A percentile compares a stretch with the other conserved stretches of the same genome.
phyloP scores from a whole-genome alignment of 2,329 filamentous ascomycete species.

The Botrytis fragariae region DNA sequence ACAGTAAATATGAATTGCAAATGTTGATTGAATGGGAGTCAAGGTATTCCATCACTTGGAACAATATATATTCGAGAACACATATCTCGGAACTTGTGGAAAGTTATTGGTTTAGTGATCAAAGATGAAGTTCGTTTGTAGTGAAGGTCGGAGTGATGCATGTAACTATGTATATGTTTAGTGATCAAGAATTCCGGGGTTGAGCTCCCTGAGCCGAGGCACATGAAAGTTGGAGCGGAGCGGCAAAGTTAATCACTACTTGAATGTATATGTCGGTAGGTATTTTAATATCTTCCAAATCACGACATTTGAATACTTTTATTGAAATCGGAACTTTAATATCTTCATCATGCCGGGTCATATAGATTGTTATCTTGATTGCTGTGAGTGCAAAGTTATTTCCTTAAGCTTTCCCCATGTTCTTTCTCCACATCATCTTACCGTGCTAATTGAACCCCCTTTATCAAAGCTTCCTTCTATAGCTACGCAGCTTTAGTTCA shows the following conservation, averaged over 20 bases:
- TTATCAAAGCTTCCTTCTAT: constrained; percentile 58
- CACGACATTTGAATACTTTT: not conserved
- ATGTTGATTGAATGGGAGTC: not conserved
- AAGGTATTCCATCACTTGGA: not conserved
- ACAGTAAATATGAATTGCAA: not conserved
- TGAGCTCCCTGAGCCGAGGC: constrained; percentile 10
- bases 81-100: not conserved
- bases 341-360: constrained; percentile 52
- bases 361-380: constrained; percentile 66
- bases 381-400: constrained; percentile 48
- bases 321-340: not conserved
- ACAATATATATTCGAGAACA: not conserved
- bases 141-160: not conserved
- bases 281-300: not conserved
- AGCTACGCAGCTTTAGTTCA: constrained; percentile 58
- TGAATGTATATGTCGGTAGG: not conserved
- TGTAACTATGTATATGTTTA: constrained; percentile 1
- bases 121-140: constrained; percentile 6
- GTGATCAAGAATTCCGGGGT: constrained; percentile 9
- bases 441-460: not conserved
- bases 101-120: constrained; percentile 15
- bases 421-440: not conserved
- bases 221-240: not conserved
- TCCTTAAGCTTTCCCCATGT: not conserved
- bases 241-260: not conserved